Conservation (phyloP, 1,284 basidiomycete genomes). For the Marasmius tenuissimus region DNA sequence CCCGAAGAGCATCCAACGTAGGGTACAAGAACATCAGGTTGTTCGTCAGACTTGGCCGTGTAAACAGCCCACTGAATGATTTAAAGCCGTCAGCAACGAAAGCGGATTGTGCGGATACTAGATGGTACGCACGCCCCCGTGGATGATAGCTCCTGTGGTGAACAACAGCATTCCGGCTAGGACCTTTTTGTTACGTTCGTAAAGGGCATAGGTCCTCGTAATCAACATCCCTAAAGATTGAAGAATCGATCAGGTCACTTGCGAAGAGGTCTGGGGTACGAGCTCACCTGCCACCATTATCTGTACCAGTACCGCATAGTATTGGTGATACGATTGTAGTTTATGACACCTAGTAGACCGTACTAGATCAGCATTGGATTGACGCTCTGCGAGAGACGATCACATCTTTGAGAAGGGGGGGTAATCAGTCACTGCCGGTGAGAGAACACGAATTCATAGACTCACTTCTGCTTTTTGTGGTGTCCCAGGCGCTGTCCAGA, state of each 20-base stretch:
- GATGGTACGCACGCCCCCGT: slow-evolving; percentile 15
- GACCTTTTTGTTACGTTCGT: slow-evolving; percentile 33
- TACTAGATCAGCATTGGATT: no score
- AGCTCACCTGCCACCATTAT: slow-evolving; percentile 33
- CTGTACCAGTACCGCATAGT: slow-evolving; percentile 33
- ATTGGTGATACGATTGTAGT: slow-evolving; percentile 33
- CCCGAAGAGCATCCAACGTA: background rate
- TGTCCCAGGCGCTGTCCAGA: slow-evolving; percentile 25
- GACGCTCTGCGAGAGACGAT: background rate
- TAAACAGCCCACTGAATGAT: background rate
- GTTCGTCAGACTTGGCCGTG: background rate
- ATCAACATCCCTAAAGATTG: slow-evolving; percentile 33
- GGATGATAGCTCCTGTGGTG: slow-evolving; percentile 17
- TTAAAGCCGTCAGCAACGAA: background rate
- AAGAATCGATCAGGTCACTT: background rate
- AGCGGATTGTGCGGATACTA: background rate
- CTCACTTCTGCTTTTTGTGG: slow-evolving; percentile 18
- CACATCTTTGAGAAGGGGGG: slow-evolving; percentile 5
- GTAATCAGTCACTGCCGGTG: background rate
- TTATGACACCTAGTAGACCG: slow-evolving; percentile 23
- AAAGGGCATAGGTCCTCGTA: slow-evolving; percentile 44
- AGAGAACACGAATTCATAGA: background rate
- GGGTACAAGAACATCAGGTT: no score
- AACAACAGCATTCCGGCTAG: slow-evolving; percentile 26
- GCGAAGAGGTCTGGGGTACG: background rate